Conservation (phyloP, 495 filamentous ascomycete species). For the Hyaloscypha bicolor region DNA sequence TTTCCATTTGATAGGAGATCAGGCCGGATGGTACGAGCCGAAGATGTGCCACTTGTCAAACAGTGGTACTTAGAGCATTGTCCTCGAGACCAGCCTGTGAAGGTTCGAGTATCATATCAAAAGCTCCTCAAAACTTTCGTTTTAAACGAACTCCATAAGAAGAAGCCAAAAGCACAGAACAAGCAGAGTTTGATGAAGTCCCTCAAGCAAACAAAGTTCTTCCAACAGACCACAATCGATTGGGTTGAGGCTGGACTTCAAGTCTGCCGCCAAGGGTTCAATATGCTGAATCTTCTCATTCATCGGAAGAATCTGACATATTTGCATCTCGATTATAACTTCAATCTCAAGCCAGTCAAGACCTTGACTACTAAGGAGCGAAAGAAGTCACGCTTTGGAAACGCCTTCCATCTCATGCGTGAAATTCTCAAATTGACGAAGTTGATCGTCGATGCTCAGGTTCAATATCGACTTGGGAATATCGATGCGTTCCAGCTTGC, state of each 20-base stretch:
- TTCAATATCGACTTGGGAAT: constrained; percentile 96
- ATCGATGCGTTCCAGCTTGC: constrained; percentile 99
- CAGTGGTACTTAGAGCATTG: constrained; percentile 98
- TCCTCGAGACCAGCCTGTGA: constrained; percentile 90
- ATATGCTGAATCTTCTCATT: constrained; percentile 98
- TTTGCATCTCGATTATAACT: constrained; percentile 98
- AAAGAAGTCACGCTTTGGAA: constrained; percentile 99
- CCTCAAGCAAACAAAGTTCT: constrained; percentile 95
- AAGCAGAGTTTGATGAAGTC: constrained; percentile 90
- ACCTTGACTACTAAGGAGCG: constrained; percentile 98
- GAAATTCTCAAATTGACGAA: constrained; percentile 98
- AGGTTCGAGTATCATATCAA: constrained; percentile 98
- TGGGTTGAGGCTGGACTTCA: constrained; percentile 99
- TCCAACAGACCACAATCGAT: constrained; percentile 98
- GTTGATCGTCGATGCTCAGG: constrained; percentile 97
- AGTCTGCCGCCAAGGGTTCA: constrained; percentile 97
- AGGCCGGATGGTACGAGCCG: constrained; percentile 95
- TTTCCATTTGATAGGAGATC: constrained; percentile 95
- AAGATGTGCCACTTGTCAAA: constrained; percentile 97
- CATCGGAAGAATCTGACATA: constrained; percentile 99
- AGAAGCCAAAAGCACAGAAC: constrained; percentile 89
- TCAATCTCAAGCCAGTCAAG: constrained; percentile 99
- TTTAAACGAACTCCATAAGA: constrained; percentile 95
- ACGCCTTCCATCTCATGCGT: constrained; percentile 98
- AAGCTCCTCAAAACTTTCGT: constrained; percentile 97